Conservation (phyloP, 495 filamentous ascomycete genomes). For the Talaromyces adpressus region DNA sequence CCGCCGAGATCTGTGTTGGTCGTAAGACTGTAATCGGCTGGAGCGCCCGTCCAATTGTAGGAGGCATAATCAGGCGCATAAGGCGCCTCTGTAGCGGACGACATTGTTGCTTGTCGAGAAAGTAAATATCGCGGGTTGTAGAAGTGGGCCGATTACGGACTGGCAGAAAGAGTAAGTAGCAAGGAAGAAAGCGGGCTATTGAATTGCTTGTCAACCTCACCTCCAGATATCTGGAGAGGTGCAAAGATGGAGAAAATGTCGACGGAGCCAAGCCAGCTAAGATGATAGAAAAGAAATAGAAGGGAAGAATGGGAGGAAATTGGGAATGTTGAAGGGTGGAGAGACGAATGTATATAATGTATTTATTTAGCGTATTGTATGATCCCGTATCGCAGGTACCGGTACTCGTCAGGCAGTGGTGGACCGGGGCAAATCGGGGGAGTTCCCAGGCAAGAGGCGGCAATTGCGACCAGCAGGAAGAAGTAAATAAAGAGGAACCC, state of each 20-base stretch:
- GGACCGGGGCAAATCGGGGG: slow-evolving; percentile 3
- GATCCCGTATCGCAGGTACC: not conserved
- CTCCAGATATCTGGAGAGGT: slow-evolving; percentile 3
- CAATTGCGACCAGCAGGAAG: not conserved
- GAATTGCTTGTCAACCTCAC: slow-evolving; percentile 1
- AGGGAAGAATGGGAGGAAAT: not conserved
- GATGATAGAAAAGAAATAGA: not conserved
- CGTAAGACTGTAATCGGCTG: slow-evolving; percentile 61
- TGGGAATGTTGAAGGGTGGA: not conserved
- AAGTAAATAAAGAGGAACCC: not conserved
- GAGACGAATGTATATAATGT: slow-evolving; percentile 1
- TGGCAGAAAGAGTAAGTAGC: not conserved
- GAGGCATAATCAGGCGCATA: slow-evolving; percentile 47
- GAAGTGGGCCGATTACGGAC: not conserved
- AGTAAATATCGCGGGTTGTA: not conserved
- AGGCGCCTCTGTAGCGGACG: slow-evolving; percentile 20
- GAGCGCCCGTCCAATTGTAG: slow-evolving; percentile 78
- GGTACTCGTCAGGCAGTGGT: not conserved
- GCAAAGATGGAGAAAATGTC: not conserved
- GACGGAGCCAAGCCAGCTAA: not conserved
- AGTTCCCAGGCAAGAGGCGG: not conserved
- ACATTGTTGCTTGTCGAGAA: slow-evolving; percentile 5
- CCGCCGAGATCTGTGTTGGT: slow-evolving; percentile 67
- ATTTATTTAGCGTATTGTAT: not conserved
- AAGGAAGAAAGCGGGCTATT: not conserved